These are phyloP conservation scores for Rhinocladiella similis DNA, from an alignment of 2,329 filamentous ascomycete genomes.

Conservation along the genomic window DNA sequence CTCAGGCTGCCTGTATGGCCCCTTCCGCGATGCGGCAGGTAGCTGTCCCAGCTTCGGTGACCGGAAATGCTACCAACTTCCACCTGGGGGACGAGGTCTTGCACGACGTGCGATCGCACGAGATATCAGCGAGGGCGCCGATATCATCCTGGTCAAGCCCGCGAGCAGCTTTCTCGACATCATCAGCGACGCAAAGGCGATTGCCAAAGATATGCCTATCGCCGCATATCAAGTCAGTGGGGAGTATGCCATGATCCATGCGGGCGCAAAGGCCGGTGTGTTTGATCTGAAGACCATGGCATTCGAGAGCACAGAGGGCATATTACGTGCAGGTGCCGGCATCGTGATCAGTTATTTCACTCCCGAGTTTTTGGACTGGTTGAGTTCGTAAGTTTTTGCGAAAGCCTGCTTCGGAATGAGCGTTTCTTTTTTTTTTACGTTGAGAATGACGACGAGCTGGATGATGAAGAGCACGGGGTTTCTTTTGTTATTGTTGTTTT, in stretches of 20 bases:
- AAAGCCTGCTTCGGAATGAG: not conserved
- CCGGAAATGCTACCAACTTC: slow-evolving; percentile 93
- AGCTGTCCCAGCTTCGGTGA: slow-evolving; percentile 91
- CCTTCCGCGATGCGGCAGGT: slow-evolving; percentile 94
- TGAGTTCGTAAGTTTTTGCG: slow-evolving; percentile 33
- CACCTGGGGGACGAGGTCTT: slow-evolving; percentile 85
- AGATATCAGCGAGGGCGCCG: slow-evolving; percentile 90
- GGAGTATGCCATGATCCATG: slow-evolving; percentile 97
- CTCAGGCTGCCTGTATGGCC: slow-evolving; percentile 91
- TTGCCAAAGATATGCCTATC: slow-evolving; percentile 86
- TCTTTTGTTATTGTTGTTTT: too few relatives aligned
- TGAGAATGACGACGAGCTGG: not conserved
- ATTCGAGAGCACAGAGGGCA: slow-evolving; percentile 90
- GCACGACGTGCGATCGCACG: slow-evolving; percentile 85
- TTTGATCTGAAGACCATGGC: slow-evolving; percentile 95
- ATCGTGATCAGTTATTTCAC: slow-evolving; percentile 96
- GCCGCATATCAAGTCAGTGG: slow-evolving; percentile 97
- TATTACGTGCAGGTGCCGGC: slow-evolving; percentile 85
- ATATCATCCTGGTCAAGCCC: slow-evolving; percentile 99
- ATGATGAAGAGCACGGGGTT: not conserved
- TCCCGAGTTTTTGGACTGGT: slow-evolving; percentile 70
- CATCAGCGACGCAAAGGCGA: slow-evolving; percentile 93
- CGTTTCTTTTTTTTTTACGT: not conserved
- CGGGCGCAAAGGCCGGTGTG: slow-evolving; percentile 90
- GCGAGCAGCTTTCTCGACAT: slow-evolving; percentile 95